These are phyloP conservation scores for Fusarium sublunatum DNA, from an alignment of 2,329 filamentous ascomycete genomes.

Conservation along the genomic window DNA sequence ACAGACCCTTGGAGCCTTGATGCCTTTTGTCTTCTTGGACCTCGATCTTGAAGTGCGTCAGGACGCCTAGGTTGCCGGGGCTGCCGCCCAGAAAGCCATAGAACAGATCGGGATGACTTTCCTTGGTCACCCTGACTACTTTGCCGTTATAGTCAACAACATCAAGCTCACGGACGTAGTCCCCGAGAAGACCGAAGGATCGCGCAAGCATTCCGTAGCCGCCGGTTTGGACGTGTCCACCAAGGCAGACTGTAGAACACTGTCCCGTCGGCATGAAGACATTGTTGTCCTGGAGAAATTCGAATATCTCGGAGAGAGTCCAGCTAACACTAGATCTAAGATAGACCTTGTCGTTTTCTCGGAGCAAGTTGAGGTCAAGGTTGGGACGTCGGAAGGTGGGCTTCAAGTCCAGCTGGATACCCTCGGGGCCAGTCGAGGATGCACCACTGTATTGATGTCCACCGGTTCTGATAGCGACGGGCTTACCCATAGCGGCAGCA, in stretches of 20 bases:
- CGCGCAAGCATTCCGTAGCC: slow-evolving; percentile 60
- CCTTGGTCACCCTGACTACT: slow-evolving; percentile 57
- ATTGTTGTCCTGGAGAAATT: slow-evolving; percentile 53
- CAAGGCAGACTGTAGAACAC: slow-evolving; percentile 58
- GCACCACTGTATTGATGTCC: slow-evolving; percentile 63
- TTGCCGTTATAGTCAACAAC: slow-evolving; percentile 60
- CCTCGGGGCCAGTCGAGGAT: slow-evolving; percentile 56
- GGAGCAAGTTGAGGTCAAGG: slow-evolving; percentile 29
- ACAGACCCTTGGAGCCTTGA: not conserved
- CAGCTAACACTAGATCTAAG: slow-evolving; percentile 56
- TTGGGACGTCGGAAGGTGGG: slow-evolving; percentile 49
- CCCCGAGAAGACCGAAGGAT: slow-evolving; percentile 65
- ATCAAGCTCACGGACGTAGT: slow-evolving; percentile 61
- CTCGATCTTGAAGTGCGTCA: slow-evolving; percentile 4
- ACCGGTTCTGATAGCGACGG: slow-evolving; percentile 58
- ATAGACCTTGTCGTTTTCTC: slow-evolving; percentile 48
- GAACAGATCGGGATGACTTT: slow-evolving; percentile 64
- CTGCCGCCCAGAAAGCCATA: slow-evolving; percentile 69
- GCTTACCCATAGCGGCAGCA: slow-evolving; percentile 53
- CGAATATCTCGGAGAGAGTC: slow-evolving; percentile 56
- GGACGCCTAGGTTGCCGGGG: slow-evolving; percentile 65
- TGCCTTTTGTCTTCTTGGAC: not conserved
- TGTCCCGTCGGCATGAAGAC: slow-evolving; percentile 60
- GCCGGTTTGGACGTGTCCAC: slow-evolving; percentile 60
- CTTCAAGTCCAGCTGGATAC: slow-evolving; percentile 59